A percentile compares a stretch with the other conserved stretches of the same genome.
phyloP scores from a whole-genome alignment of 495 filamentous ascomycete genomes.

The Daldinia decipiens region DNA sequence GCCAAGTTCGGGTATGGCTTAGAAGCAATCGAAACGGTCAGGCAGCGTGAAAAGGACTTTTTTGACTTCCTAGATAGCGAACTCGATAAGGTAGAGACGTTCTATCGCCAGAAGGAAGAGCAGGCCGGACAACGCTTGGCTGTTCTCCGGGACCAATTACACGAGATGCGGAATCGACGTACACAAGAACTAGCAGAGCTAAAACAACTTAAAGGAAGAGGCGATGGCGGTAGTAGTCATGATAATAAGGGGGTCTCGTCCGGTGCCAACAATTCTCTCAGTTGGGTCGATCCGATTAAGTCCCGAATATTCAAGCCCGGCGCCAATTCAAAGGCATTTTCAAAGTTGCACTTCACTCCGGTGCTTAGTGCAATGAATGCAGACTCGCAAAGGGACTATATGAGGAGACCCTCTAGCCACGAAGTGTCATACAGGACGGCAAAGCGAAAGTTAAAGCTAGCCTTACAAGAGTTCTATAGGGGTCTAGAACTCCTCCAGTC shows the following conservation, averaged over 20 bases:
- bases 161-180: conserved; percentile 85
- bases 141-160: conserved; percentile 79
- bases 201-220: conserved; percentile 47
- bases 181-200: conserved; percentile 71
- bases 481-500: conserved; percentile 91
- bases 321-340: conserved; percentile 58
- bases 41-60: conserved; percentile 75
- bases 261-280: conserved; percentile 31
- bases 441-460: conserved; percentile 89
- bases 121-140: conserved; percentile 77
- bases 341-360: conserved; percentile 54
- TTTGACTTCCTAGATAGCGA: conserved; percentile 80
- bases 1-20: conserved; percentile 40
- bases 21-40: conserved; percentile 59
- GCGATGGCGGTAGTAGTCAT: conserved; percentile 39
- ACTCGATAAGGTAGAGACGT: conserved; percentile 84
- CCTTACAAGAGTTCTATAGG: conserved; percentile 91
- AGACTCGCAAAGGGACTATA: conserved; percentile 68
- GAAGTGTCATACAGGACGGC: conserved; percentile 83
- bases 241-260: conserved; percentile 39
- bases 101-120: conserved; percentile 84
- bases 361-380: conserved; percentile 47
- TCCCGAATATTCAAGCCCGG: conserved; percentile 56
- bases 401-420: conserved; percentile 63
- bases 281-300: conserved; percentile 58